Evolutionary conservation across 371 early-diverging fungal species (phyloP).

Genomic region (Catenaria anguillulae): DNA sequence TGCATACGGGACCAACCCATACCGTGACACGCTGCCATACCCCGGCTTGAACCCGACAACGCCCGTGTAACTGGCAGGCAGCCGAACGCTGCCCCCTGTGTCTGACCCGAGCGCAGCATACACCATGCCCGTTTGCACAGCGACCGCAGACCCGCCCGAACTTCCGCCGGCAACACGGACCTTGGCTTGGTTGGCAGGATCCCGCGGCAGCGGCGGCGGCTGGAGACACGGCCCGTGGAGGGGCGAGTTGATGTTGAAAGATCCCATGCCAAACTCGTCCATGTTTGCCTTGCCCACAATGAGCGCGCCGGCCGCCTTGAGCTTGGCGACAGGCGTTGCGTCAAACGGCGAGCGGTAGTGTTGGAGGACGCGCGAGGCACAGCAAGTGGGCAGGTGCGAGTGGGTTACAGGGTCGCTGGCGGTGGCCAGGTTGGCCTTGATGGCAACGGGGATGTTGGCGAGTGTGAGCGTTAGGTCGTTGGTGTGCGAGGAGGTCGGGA

Average conservation of each 20-base stretch:
- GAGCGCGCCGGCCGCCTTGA: slow-evolving; percentile 46
- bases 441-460: slow-evolving; percentile 44
- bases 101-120: slow-evolving; percentile 71
- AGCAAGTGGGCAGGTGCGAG: slow-evolving; percentile 49
- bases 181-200: no score
- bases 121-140: slow-evolving; percentile 65
- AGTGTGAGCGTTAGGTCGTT: slow-evolving; percentile 16
- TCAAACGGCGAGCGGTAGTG: slow-evolving; percentile 60
- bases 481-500: background rate
- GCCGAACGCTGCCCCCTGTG: slow-evolving; percentile 85
- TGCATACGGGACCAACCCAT: slow-evolving; percentile 74
- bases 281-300: slow-evolving; percentile 78
- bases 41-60: slow-evolving; percentile 88
- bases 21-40: slow-evolving; percentile 74
- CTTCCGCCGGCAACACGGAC: slow-evolving; percentile 69
- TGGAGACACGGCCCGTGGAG: slow-evolving; percentile 1
- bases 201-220: no score
- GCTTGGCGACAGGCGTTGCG: slow-evolving; percentile 52
- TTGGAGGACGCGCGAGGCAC: slow-evolving; percentile 50
- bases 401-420: no score
- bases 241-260: slow-evolving; percentile 4
- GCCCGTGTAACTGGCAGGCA: slow-evolving; percentile 89
- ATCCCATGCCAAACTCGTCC: slow-evolving; percentile 98
- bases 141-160: slow-evolving; percentile 85
- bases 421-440: slow-evolving; percentile 62